phyloP scores from a whole-genome alignment of 2,329 filamentous ascomycete genomes.

The Fusarium graminum region DNA sequence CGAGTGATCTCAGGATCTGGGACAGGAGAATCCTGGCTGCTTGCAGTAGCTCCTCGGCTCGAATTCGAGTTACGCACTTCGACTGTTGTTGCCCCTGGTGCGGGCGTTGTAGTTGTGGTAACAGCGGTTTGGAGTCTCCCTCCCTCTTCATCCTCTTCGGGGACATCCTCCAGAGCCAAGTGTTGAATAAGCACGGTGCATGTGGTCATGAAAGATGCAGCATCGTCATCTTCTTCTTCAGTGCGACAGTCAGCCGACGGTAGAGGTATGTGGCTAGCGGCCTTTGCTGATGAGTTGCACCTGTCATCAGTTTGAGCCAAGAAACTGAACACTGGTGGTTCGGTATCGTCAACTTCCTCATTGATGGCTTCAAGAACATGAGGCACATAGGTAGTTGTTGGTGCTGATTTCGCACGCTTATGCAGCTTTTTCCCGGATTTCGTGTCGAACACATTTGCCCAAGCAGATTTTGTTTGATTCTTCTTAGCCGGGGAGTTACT shows the following conservation, averaged over 20 bases:
- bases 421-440: slow-evolving; percentile 34
- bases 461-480: slow-evolving; percentile 8
- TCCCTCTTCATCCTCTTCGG: not conserved
- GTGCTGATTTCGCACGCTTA: slow-evolving; percentile 30
- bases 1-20: not conserved
- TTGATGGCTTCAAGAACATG: slow-evolving; percentile 13
- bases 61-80: not conserved
- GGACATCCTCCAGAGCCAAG: not conserved
- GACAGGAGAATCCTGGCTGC: not conserved
- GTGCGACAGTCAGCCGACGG: not conserved
- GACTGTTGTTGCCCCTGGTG: not conserved
- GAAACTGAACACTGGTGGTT: not conserved
- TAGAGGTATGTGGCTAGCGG: not conserved
- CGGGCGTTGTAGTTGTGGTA: not conserved
- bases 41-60: not conserved
- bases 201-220: slow-evolving; percentile 5
- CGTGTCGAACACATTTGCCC: slow-evolving; percentile 25
- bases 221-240: not conserved
- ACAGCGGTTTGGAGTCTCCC: not conserved
- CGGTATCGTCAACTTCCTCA: slow-evolving; percentile 11
- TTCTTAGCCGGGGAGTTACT: not conserved
- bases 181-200: slow-evolving; percentile 18
- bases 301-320: not conserved
- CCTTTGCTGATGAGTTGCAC: not conserved
- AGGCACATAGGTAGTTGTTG: not conserved